A percentile compares a stretch with the other conserved stretches of the same genome.
Evolutionary conservation across 2,329 filamentous ascomycete genomes (phyloP).

Genomic region (Elsinoe fawcettii): DNA sequence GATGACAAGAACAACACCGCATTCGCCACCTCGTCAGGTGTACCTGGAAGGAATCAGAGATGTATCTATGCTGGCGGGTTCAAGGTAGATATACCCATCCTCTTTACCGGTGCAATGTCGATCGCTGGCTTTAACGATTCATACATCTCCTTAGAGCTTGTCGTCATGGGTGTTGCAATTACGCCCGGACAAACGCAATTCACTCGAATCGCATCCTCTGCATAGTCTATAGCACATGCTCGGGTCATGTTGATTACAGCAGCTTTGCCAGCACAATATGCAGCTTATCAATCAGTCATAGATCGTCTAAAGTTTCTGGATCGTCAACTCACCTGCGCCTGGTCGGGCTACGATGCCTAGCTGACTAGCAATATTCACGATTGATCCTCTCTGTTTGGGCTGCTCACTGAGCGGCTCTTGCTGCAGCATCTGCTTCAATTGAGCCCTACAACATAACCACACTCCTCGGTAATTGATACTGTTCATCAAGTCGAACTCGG

Average conservation of each 20-base stretch:
- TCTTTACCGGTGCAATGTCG: constrained; percentile 25
- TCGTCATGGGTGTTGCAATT: constrained; percentile 41
- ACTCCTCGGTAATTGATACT: constrained; percentile 39
- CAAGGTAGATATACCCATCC: neutral
- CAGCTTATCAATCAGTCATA: constrained; percentile 26
- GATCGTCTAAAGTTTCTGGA: neutral
- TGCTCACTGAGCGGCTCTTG: constrained; percentile 33
- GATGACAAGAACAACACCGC: constrained; percentile 40
- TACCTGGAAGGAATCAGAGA: constrained; percentile 32
- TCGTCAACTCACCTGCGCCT: constrained; percentile 33
- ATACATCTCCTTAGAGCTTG: constrained; percentile 27
- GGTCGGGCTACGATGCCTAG: constrained; percentile 38
- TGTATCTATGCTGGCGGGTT: neutral
- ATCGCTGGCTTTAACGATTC: constrained; percentile 26
- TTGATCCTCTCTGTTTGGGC: constrained; percentile 16
- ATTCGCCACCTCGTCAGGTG: constrained; percentile 42
- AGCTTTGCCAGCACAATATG: constrained; percentile 42
- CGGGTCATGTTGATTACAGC: constrained; percentile 41
- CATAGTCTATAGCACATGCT: constrained; percentile 43
- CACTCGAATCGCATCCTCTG: constrained; percentile 38
- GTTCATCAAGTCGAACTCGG: constrained; percentile 39
- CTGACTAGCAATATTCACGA: constrained; percentile 41
- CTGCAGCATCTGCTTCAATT: constrained; percentile 37
- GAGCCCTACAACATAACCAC: constrained; percentile 40
- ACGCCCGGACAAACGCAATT: constrained; percentile 43